Base-by-base conservation (phyloP, 352 stramenopile genomes). In the Thalassiosira livingstoniorum region DNA sequence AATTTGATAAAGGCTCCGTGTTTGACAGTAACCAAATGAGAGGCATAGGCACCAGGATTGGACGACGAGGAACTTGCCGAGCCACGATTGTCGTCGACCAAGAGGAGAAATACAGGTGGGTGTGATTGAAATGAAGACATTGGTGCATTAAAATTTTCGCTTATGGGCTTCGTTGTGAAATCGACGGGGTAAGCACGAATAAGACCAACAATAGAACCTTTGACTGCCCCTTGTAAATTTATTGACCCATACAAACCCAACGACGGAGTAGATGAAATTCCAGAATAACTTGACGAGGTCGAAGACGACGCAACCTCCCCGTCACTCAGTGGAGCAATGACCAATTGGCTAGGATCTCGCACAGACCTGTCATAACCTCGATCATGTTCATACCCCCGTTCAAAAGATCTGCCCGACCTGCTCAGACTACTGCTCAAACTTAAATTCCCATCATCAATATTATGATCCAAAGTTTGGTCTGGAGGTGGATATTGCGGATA, bases 51-150 rank as follows among this genome's bases (percentile, higher is more conserved):
- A 23, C 90, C 90, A 7, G 73, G 39, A 64, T 86, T 79, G 34
- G 27, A 37, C 4, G 68, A 67, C 45, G 5, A 18, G n/a, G 60
- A 29, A 13, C 31, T 21, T 21, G 62, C 32, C 2, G 51, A 67
- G 31, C 84, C 87, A 34, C 82, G 80, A 80, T 92, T 84, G 62
- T 94, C 90, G 63, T 94, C 90, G 0, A 93, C 83, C 35, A 94
- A 57, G 11, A 94, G 47, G 37, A 94, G 70, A 80, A 93, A 94
- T 0, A 89, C 63, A 27, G 83, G 74, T 21, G 53, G n/a, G n/a
- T n/a, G n/a, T n/a, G n/a, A n/a, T n/a, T n/a, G n/a, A n/a, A n/a
- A n/a, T n/a, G n/a, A n/a, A 29, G 21, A 23, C 47, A 58, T 58
- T 58, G n/a, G 10, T 18, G 10, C 42, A 51, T 51, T 10, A 18